Percentiles rank a stretch among this genome's conserved stretches.
Conservation (phyloP, 352 stramenopile genomes). For the Pilasporangium apinafurcum region DNA sequence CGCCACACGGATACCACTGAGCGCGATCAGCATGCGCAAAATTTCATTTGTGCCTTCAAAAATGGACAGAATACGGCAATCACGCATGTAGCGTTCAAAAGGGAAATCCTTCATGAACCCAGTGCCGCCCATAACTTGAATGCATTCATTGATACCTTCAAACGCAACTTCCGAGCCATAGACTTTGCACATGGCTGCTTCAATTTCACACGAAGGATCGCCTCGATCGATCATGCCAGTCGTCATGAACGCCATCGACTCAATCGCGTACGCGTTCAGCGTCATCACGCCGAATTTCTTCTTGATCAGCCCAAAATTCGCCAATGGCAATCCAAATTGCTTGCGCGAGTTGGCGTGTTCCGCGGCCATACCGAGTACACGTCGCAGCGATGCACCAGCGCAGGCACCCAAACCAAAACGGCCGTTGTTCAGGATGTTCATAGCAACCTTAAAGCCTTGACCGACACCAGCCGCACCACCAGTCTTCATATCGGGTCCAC, state of each 20-base stretch:
- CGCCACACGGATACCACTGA: conserved; percentile 76
- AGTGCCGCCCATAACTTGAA: conserved; percentile 85
- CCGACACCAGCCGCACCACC: conserved; percentile 69
- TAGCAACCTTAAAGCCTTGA: conserved; percentile 90
- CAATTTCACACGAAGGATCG: conserved; percentile 81
- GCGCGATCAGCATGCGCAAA: conserved; percentile 87
- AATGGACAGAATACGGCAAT: conserved; percentile 88
- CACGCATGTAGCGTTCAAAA: conserved; percentile 89
- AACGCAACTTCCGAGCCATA: conserved; percentile 84
- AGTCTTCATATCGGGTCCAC: conserved; percentile 65
- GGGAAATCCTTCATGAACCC: conserved; percentile 92
- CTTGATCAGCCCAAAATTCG: conserved; percentile 81
- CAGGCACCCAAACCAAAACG: conserved; percentile 79
- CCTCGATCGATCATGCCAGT: conserved; percentile 86
- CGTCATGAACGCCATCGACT: conserved; percentile 88
- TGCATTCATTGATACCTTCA: conserved; percentile 81
- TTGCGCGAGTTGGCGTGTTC: conserved; percentile 77
- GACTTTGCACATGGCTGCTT: conserved; percentile 87
- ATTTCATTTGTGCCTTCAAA: conserved; percentile 93
- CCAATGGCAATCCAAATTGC: conserved; percentile 71
- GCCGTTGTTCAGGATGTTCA: conserved; percentile 94
- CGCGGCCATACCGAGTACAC: conserved; percentile 53
- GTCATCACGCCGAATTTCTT: conserved; percentile 86
- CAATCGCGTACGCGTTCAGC: conserved; percentile 78
- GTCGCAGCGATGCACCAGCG: conserved; percentile 60